These are phyloP conservation scores for Cystofilobasidium ferigula DNA, from an alignment of 768 basidiomycete species.

Conservation along the genomic window DNA sequence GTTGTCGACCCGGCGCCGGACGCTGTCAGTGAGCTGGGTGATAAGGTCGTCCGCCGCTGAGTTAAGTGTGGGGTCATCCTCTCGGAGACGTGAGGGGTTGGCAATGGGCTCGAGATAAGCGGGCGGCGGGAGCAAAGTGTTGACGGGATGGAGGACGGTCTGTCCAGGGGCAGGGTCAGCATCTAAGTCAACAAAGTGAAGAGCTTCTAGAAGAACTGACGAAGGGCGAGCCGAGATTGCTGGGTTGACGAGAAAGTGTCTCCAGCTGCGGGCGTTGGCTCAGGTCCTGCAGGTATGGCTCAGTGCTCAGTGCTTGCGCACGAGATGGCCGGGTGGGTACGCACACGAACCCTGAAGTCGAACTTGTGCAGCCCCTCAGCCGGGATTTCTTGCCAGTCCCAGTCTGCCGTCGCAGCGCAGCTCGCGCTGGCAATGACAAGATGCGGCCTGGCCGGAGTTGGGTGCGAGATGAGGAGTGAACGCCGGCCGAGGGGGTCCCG, in stretches of 20 bases:
- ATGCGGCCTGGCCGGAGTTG: constrained; percentile 45
- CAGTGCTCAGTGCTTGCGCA: too few species aligned
- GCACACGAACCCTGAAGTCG: constrained; percentile 6
- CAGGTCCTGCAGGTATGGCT: too few species aligned
- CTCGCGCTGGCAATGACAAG: constrained; percentile 46
- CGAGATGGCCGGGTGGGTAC: background rate
- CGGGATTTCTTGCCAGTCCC: constrained; percentile 19
- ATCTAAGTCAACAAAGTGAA: too few species aligned
- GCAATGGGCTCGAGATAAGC: background rate
- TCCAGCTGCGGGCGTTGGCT: too few species aligned
- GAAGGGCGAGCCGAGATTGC: background rate
- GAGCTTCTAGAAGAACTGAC: background rate
- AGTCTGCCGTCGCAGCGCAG: constrained; percentile 5
- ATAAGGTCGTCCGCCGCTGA: constrained; percentile 30
- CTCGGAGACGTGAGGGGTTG: background rate
- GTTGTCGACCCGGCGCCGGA: constrained; percentile 55
- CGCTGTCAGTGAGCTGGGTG: constrained; percentile 49
- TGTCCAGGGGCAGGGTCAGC: too few species aligned
- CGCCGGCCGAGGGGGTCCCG: constrained; percentile 77
- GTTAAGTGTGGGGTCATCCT: constrained; percentile 41
- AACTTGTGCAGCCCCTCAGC: constrained; percentile 1
- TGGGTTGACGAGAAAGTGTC: too few species aligned
- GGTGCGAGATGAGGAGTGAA: constrained; percentile 64
- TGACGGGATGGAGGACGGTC: too few species aligned
- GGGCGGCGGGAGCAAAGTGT: constrained; percentile 18